Evolutionary conservation across 768 basidiomycete genomes (phyloP), one percentile per base, ranked within the genome.

Genomic region (Hemileccinum impolitum): DNA sequence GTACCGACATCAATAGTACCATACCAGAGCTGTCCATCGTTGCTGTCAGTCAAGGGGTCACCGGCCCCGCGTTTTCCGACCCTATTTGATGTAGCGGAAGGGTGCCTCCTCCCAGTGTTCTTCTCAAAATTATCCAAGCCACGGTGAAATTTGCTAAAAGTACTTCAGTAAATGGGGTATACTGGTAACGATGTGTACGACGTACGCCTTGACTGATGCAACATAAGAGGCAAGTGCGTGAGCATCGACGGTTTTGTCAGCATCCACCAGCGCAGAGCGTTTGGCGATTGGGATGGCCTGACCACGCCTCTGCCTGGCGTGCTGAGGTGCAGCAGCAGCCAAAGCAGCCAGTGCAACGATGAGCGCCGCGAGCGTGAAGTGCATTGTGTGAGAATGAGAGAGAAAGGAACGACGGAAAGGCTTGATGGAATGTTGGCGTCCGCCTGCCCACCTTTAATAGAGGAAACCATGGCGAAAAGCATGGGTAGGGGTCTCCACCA

Each of bases 1-100:
- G 49, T 57, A 7, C 53, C 59, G 9, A 57, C 39, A 4, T 34
- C 30, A 17, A 61, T 49, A 3, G 8, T 25, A 15, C 55, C 52
- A 8, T 46, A 61, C 55, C 55, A 61, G 9, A 50, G 26, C 10
- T 30, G 4, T 4, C 19, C 3, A 13, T 11, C n/a, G 3, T 18
- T 5, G 3, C 32, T 0, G 5, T 28, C 9, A 6, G 13, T 50
- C 28, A 59, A 39, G 14, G 30, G 0, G 5, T 23, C 17, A 21
- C 39, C 45, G 3, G 34, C 21, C 15, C 8, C 41, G 3, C 48
- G 49, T 12, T 13, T 47, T 17, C 43, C 39, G 5, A 6, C 8
- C 7, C 42, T 36, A 11, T 18, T 21, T 8, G 28, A 30, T 25
- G 12, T 23, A 9, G 37, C 45, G 30, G 48, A 43, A 3, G 48